Evolutionary conservation across 129 eudicot species (phyloP).

Genomic region (Heracleum sosnowskyi): DNA sequence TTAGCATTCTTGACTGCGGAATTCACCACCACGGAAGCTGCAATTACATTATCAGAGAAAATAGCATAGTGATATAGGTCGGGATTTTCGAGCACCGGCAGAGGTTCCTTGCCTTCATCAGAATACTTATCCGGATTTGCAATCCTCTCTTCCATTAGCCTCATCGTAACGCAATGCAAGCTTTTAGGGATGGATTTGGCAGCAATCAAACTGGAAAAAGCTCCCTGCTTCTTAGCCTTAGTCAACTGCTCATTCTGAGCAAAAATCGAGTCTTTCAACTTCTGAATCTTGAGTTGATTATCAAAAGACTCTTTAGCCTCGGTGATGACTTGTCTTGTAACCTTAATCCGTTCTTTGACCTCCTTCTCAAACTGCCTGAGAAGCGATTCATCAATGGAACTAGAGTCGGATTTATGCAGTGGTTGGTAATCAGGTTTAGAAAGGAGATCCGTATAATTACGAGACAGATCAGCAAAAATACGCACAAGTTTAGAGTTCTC

Average conservation of each 20-base stretch:
- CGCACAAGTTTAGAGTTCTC: conserved; percentile 80
- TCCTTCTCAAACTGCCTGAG: conserved; percentile 77
- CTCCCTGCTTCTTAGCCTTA: conserved; percentile 88
- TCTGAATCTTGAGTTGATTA: conserved; percentile 87
- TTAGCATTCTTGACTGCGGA: conserved; percentile 83
- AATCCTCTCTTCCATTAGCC: conserved; percentile 91
- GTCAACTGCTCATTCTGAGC: conserved; percentile 82
- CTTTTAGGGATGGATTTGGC: conserved; percentile 93
- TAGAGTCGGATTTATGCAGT: conserved; percentile 39
- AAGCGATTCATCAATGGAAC: conserved; percentile 48
- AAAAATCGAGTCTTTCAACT: conserved; percentile 79
- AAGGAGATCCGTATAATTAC: conserved; percentile 62
- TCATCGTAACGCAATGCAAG: conserved; percentile 79
- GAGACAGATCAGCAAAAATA: conserved; percentile 68
- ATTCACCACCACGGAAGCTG: conserved; percentile 93
- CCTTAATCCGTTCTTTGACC: conserved; percentile 84
- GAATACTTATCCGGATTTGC: conserved; percentile 77
- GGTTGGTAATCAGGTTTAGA: conserved; percentile 53
- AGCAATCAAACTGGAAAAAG: conserved; percentile 93
- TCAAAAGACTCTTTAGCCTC: conserved; percentile 94
- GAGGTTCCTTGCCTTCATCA: conserved; percentile 69
- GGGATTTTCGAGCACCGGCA: conserved; percentile 72
- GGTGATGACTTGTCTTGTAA: conserved; percentile 70
- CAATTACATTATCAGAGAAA: conserved; percentile 81
- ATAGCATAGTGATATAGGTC: conserved; percentile 87